A percentile compares a stretch with the other conserved stretches of the same genome.
Evolutionary conservation across 768 basidiomycete species (phyloP).

Genomic region (Lactifluus hygrophoroides): DNA sequence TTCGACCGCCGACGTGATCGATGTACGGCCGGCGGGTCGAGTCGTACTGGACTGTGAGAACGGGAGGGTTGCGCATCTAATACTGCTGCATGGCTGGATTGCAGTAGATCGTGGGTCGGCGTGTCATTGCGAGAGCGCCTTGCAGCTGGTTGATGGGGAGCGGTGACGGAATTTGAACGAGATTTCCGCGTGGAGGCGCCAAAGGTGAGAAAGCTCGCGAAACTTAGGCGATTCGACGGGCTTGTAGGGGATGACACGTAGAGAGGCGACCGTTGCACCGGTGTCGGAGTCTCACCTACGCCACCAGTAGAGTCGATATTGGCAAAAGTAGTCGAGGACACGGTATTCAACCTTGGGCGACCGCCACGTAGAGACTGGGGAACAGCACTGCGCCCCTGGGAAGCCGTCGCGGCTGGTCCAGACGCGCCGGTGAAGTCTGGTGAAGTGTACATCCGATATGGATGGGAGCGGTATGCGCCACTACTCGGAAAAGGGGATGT

Average conservation of each 20-base stretch:
- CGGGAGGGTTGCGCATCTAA: background rate
- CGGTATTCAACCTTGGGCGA: constrained; percentile 18
- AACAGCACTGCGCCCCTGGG: constrained; percentile 1
- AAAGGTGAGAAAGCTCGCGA: constrained; percentile 46
- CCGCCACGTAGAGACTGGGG: constrained; percentile 27
- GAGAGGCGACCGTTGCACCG: constrained; percentile 26
- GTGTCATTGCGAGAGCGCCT: background rate
- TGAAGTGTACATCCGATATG: constrained; percentile 5
- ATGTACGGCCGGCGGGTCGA: constrained; percentile 24
- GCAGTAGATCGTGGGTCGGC: constrained; percentile 16
- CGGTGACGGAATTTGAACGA: constrained; percentile 3
- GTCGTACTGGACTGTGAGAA: background rate
- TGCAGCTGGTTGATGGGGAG: background rate
- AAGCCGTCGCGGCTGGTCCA: background rate
- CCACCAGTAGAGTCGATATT: constrained; percentile 45
- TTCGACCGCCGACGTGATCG: constrained; percentile 18
- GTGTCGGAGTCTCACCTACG: constrained; percentile 55
- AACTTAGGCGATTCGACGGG: constrained; percentile 38
- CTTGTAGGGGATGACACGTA: constrained; percentile 11
- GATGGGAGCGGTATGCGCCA: constrained; percentile 11
- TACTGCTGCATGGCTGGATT: constrained; percentile 21
- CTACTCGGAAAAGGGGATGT: constrained; percentile 22
- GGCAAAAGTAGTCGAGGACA: constrained; percentile 35
- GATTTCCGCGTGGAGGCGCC: constrained; percentile 21
- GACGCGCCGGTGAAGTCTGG: background rate